phyloP scores from a whole-genome alignment of 192 early-diverging fungal genomes.

The Chytriomyces sp. region DNA sequence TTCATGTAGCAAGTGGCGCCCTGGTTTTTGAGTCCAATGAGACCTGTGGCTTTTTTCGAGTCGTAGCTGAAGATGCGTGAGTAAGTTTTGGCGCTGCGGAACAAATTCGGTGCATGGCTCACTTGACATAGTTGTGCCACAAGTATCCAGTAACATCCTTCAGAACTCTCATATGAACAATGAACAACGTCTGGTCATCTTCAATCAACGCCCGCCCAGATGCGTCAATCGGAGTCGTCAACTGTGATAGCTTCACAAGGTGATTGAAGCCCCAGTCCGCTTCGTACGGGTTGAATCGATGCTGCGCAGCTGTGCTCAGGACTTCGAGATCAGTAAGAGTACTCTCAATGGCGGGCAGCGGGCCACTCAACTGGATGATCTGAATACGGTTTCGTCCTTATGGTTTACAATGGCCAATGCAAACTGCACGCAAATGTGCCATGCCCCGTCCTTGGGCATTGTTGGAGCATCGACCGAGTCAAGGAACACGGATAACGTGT shows the following conservation, averaged over 20 bases:
- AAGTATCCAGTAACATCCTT: slow-evolving; percentile 89
- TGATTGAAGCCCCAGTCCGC: slow-evolving; percentile 96
- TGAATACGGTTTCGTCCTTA: slow-evolving; percentile 65
- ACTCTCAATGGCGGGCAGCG: neutral
- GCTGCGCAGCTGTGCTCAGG: slow-evolving; percentile 63
- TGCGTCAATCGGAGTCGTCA: slow-evolving; percentile 46
- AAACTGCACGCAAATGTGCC: slow-evolving; percentile 89
- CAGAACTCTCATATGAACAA: slow-evolving; percentile 77
- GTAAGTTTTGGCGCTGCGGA: neutral
- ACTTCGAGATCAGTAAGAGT: neutral
- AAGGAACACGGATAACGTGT: slow-evolving; percentile 85
- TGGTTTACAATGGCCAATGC: slow-evolving; percentile 77
- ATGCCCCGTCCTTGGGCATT: slow-evolving; percentile 54
- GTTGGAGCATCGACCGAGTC: slow-evolving; percentile 77
- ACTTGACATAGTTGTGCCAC: slow-evolving; percentile 94
- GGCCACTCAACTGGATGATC: slow-evolving; percentile 51
- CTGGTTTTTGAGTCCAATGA: slow-evolving; percentile 94
- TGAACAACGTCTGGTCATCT: slow-evolving; percentile 68
- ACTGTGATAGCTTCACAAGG: slow-evolving; percentile 66
- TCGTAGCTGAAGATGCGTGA: slow-evolving; percentile 68
- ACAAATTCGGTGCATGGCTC: slow-evolving; percentile 26
- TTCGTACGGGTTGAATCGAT: slow-evolving; percentile 83
- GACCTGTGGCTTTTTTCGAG: slow-evolving; percentile 88
- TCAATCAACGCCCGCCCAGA: slow-evolving; percentile 68
- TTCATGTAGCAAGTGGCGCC: slow-evolving; percentile 99